Base-by-base conservation (phyloP, 345 rosid genomes). In the Linum usitatissimum region DNA sequence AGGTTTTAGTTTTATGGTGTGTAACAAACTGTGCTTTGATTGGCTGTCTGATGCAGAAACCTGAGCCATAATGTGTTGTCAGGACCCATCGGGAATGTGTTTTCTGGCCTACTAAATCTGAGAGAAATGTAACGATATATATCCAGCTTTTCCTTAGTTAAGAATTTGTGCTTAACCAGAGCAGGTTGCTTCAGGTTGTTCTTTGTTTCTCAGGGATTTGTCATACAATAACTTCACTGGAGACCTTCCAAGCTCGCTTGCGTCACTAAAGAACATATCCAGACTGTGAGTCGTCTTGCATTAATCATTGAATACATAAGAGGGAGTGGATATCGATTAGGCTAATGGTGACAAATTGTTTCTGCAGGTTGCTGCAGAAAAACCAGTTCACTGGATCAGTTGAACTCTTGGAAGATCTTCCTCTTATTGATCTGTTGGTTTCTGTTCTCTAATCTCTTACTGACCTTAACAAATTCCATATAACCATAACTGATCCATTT, bases 311-410 rank as follows among this genome's bases (percentile, higher is more conserved):
- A 31, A 6, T 49, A 48, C 12, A 60, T 60, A n/a, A n/a, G n/a
- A n/a, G 64, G 54, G 18, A 63, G 49, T 53, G 49, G 58, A 30
- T 67, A 18, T 58, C 51, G 13, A 45, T 15, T 45, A 45, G 51
- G 51, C 51, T 45, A 10, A 45, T 45, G 51, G 1, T 45, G 15
- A 36, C 14, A 51, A 28, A 30, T 57, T 57, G 13, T n/a, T 20
- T 63, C 53, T 64, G 60, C 83, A 93, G 97, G 81, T 85, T 76
- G 80, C 77, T 93, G 75, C 94, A 80, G 85, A 83, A 76, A 67
- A 93, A 93, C 79, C 74, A 68, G 51, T 86, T 92, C 63, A 84
- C 98, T 12, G 98, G 98, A 81, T 91, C 99, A 20, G 86, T 92
- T 77, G 62, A 77, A 61, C 85, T 83, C 77, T 87, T 92, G 59